Evolutionary conservation across 2,329 filamentous ascomycete species (phyloP), one percentile per base, ranked within the genome.

Genomic region (Grosmannia penicillata): DNA sequence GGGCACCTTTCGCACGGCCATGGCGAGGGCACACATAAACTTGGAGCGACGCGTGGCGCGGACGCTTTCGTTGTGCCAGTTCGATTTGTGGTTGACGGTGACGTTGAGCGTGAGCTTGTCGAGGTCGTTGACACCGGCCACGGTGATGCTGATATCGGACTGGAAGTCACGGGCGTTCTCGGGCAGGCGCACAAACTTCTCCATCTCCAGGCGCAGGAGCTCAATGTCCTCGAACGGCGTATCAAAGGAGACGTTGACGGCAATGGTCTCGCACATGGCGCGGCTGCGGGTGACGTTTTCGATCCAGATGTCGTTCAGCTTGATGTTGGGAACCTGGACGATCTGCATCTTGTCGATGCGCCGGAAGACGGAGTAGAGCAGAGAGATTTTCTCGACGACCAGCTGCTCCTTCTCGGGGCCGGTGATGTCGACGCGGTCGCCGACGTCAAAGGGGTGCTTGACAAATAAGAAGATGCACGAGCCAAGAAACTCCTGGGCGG

Each of bases 401-500:
- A 93, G 75, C 49, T 76, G 69, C 47, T 78, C 69, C 42, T 63
- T 62, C 44, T 65, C 60, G 8, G 60, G 56, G 14, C 66, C 67
- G 37, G 56, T 62, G 46, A 96, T 81, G 50, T 95, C 86, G 31
- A 96, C 83, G 21, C 91, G 79, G 56, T 98, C 91, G 44, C 89
- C 87, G 18, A 96, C 86, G 55, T 98, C 91, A 56, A 82, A 96
- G 0, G 91, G 89, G 56, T 98, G 91, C 66, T 98, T 98, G 65
- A 96, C 85, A 52, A 98, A 98, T 2, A 98, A 65, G 65, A 98
- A 98, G 52, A 98, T 94, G 64, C 89, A 96, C 27, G 87, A 95
- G 52, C 89, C 89, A n/a, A 98, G 73, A 46, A 98, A 82, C 58
- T 98, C 91, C 59, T 95, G 87, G 4, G 81, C 79, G 2, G 87